Conservation (phyloP, 345 rosid species). For the Adansonia digitata region DNA sequence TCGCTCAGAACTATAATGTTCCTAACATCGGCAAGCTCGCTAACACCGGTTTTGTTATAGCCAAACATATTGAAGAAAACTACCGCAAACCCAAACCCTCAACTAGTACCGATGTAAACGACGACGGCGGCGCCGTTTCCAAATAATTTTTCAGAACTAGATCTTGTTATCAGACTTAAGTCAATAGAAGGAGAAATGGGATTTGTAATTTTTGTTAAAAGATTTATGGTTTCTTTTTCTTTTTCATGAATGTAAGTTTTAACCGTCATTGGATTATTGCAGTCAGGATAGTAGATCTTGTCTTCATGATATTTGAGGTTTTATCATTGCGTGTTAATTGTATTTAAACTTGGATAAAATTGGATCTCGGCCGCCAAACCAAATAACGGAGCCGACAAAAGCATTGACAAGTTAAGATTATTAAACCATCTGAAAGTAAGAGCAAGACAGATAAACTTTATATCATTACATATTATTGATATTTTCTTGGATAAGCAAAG, state of each 20-base stretch:
- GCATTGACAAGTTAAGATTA: not conserved
- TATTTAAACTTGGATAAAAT: not conserved
- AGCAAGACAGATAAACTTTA: not conserved
- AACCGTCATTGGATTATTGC: not conserved
- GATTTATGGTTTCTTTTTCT: not conserved
- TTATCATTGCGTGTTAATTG: not conserved
- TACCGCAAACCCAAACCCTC: constrained; percentile 32
- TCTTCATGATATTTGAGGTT: not conserved
- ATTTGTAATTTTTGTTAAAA: not conserved
- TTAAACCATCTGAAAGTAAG: not conserved
- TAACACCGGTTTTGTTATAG: constrained; percentile 20
- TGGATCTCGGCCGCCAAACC: not conserved
- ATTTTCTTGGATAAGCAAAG: not conserved
- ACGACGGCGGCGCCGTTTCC: not conserved
- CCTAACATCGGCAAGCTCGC: constrained; percentile 23
- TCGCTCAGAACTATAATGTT: constrained; percentile 34
- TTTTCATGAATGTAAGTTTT: not conserved
- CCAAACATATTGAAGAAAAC: constrained; percentile 27
- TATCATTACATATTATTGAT: not conserved
- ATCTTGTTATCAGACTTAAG: not conserved
- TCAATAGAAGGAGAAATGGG: not conserved
- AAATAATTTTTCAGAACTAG: not conserved
- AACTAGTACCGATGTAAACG: not conserved
- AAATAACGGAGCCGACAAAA: not conserved
- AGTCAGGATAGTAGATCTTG: not conserved